A percentile compares a stretch with the other conserved stretches of the same genome.
Evolutionary conservation across 306 rosid species (phyloP).

Genomic region (Ammopiptanthus mongolicus): DNA sequence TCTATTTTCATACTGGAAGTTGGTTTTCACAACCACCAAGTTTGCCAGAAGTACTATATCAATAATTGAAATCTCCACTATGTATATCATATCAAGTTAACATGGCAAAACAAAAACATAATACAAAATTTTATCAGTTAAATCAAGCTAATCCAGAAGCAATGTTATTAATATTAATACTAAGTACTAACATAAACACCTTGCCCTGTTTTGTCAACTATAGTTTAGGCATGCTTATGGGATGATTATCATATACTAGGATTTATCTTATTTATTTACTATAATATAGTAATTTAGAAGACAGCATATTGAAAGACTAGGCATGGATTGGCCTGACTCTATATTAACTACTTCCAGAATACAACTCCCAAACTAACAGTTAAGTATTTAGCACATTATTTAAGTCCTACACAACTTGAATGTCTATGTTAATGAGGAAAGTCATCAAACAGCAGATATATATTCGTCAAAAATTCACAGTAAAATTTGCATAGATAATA

Average conservation of each 20-base stretch:
- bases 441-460: not conserved
- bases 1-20: slow-evolving; percentile 8
- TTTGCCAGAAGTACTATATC: not conserved
- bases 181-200: not conserved
- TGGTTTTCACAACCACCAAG: not conserved
- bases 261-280: not conserved
- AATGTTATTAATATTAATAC: not conserved
- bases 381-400: not conserved
- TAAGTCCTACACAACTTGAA: not conserved
- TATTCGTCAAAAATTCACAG: not conserved
- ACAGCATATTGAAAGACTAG: not conserved
- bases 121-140: not conserved
- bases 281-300: not conserved
- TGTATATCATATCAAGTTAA: not conserved
- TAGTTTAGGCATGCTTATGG: not conserved
- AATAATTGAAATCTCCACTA: not conserved
- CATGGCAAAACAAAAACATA: not conserved
- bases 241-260: not conserved
- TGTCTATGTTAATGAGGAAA: not conserved
- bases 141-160: not conserved
- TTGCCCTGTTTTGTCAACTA: not conserved
- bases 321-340: not conserved
- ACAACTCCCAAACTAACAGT: not conserved
- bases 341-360: not conserved
- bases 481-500: not conserved